Percentiles rank a stretch among this genome's conserved stretches.
These are phyloP conservation scores for Pyricularia pennisetigena DNA, from an alignment of 2,329 filamentous ascomycete genomes.

Conservation along the genomic window DNA sequence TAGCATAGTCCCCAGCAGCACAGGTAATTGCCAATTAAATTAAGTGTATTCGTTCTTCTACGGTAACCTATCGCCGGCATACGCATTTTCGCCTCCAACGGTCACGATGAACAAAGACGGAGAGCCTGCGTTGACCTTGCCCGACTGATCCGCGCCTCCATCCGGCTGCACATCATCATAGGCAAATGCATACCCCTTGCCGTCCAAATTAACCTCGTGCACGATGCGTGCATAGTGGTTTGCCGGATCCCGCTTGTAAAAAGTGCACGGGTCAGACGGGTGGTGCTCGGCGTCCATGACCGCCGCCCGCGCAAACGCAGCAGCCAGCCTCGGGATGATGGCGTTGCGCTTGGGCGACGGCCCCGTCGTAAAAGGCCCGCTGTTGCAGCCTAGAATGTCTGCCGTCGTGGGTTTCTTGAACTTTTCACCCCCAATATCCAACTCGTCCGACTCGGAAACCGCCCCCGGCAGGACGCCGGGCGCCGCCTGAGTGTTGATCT, in stretches of 20 bases:
- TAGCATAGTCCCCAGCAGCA: neutral
- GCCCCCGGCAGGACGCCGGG: constrained; percentile 41
- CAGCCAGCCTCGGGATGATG: constrained; percentile 37
- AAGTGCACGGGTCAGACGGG: constrained; percentile 23
- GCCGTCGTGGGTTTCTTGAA: constrained; percentile 47
- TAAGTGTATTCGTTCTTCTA: neutral
- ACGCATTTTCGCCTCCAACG: constrained; percentile 31
- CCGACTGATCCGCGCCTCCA: constrained; percentile 41
- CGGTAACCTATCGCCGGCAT: constrained; percentile 13
- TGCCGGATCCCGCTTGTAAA: constrained; percentile 30
- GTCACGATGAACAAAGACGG: constrained; percentile 38
- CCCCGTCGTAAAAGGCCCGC: constrained; percentile 45
- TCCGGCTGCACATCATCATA: constrained; percentile 50
- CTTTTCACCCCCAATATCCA: constrained; percentile 24
- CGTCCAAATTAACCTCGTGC: constrained; percentile 41
- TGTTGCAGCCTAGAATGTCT: constrained; percentile 60
- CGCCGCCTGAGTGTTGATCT: constrained; percentile 55
- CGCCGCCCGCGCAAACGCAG: constrained; percentile 43
- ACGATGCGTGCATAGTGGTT: constrained; percentile 51
- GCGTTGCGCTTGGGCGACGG: constrained; percentile 27
- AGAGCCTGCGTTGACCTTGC: constrained; percentile 41
- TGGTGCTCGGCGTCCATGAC: constrained; percentile 34
- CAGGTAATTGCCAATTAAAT: neutral
- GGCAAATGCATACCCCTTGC: constrained; percentile 49
- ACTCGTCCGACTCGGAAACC: constrained; percentile 29